A percentile compares a stretch with the other conserved stretches of the same genome.
Conservation (phyloP, 208 protist species). For the Trypanosoma mega region DNA sequence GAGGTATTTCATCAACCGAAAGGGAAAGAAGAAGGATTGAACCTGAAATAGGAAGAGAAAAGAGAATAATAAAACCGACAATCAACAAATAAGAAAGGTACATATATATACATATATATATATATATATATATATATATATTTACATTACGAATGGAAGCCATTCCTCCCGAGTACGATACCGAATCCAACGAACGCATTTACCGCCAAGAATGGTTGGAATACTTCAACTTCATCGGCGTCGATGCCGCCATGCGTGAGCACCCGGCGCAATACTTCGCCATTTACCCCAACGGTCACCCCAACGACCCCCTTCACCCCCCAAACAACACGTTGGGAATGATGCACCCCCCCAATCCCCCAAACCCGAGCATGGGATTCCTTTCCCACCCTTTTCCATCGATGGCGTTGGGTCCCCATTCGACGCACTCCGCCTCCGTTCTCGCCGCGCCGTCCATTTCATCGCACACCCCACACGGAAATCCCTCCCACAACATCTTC, state of each 20-base stretch:
- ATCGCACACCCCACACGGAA: no score
- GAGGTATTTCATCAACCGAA: neutral
- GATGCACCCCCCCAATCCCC: no score
- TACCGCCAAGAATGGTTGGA: slow-evolving; percentile 90
- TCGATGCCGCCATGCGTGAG: slow-evolving; percentile 44
- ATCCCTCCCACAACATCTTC: no score
- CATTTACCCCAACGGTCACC: slow-evolving; percentile 37
- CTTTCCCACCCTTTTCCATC: no score
- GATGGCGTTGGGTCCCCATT: no score
- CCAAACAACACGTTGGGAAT: neutral
- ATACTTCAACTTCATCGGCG: slow-evolving; percentile 85
- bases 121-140: neutral
- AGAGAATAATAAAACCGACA: neutral
- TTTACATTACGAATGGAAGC: slow-evolving; percentile 43
- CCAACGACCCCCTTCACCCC: neutral
- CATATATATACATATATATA: no score
- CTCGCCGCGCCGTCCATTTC: slow-evolving; percentile 5
- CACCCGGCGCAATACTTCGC: slow-evolving; percentile 61
- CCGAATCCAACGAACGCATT: slow-evolving; percentile 56
- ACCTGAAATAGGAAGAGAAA: neutral
- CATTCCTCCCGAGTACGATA: slow-evolving; percentile 82
- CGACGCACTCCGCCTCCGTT: slow-evolving; percentile 2
- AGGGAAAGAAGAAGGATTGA: neutral
- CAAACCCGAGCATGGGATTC: no score
- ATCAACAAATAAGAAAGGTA: neutral